Base-by-base conservation (phyloP, 148 eudicot genomes). In the Oxyria digyna region DNA sequence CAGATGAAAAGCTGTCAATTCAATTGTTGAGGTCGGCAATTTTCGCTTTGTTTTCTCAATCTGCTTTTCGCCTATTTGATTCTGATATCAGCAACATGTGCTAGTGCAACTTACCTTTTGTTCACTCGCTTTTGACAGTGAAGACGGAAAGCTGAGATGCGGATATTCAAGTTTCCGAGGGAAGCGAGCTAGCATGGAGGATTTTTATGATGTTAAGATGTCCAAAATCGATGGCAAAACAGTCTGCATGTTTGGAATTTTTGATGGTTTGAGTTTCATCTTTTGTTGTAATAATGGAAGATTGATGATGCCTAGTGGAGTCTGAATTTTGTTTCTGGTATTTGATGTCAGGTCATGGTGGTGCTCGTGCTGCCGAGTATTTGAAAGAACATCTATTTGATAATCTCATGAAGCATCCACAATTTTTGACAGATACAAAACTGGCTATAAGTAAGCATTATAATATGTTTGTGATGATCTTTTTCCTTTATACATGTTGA, bases 181-280 rank as follows among this genome's bases (percentile, higher is more conserved):
- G 71, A 94, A 87, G 74, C 88, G 99, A 82, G 85, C 85, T 66
- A 91, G 82, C 91, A 94, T 94, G 99, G 97, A 94, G 83, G 99
- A 94, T 68, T 94, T 84, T 78, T 94, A 73, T 81, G 97, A 91
- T 81, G 74, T 94, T 48, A 94, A 91, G 78, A 80, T 84, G 78
- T 80, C 91, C 80, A 82, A 82, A 59, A 73, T 91, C 32, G 79
- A 87, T 73, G 97, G 85, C 57, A 75, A 82, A 71, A 80, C 86
- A 29, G 87, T 94, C 76, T 82, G 87, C 83, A 79, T 94, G 77
- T 94, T 94, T 69, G 99, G 99, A 68, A 85, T 94, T 74, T 94
- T 94, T 80, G 99, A 94, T 77, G 99, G 99, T 94, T 38, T 71
- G 83, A 89, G 64, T 49, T 71, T n/a, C 64, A 41, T 70, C 67